Base-by-base conservation (phyloP, 129 eudicot genomes). In the Helianthus tuberosus region DNA sequence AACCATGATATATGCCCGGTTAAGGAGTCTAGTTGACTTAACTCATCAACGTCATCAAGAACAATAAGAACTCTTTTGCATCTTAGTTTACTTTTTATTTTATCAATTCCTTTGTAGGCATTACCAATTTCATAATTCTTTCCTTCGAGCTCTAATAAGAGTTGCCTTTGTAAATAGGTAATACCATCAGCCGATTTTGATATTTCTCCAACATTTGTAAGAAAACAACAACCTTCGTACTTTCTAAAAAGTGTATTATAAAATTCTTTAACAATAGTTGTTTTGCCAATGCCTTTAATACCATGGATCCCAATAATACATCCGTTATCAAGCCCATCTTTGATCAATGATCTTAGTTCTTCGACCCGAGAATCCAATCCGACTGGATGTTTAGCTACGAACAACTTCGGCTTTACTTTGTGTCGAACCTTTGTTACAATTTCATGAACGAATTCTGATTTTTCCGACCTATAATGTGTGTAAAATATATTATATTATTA, bases 221-320 rank as follows among this genome's bases (percentile, higher is more conserved):
- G 62, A 57, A 57, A 57, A 57, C 62, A 57, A 57, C 13, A 0
- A 20, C 14, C 35, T 57, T 57, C 14, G 32, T 57, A 57, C 62
- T 57, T 57, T 1, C 10, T 9, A 5, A 20, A 3, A 57, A 57
- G 13, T 3, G 62, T 57, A 8, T 57, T 57, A 57, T 57, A 57
- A 1, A 57, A 57, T 9, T 57, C 62, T 57, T 57, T 57, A 57
- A 5, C 62, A 5, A 57, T 57, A 57, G 62, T 57, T 20, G 62
- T 57, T 57, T 57, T 57, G 35, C 62, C 62, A 57, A 57, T 57
- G 32, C 62, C 62, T 29, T 32, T 57, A 57, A 57, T 9, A 57
- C 62, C 62, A 20, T 57, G 62, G 36, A 57, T 20, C 62, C 62
- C 36, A 29, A 57, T 57, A 5, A 57, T 9, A 57, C 62, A 57